These are phyloP conservation scores for Cladophialophora psammophila DNA, from an alignment of 2,329 filamentous ascomycete species.

Conservation along the genomic window DNA sequence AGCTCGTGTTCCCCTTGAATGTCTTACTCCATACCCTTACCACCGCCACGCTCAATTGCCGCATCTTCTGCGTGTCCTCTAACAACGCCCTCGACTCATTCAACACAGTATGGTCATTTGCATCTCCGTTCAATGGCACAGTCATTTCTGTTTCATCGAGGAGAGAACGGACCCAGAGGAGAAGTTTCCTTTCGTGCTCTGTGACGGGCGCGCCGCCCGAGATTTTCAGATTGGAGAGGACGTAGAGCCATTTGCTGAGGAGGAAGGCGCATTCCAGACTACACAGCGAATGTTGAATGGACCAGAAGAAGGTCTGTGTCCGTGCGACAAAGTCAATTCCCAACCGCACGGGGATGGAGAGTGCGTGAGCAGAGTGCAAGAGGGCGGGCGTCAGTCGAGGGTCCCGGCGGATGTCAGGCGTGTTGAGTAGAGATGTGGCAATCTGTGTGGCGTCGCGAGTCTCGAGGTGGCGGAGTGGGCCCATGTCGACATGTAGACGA, in stretches of 20 bases:
- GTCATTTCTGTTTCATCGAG: constrained; percentile 59
- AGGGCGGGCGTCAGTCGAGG: constrained; percentile 59
- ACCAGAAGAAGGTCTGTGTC: constrained; percentile 64
- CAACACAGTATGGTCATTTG: constrained; percentile 34
- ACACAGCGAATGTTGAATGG: constrained; percentile 62
- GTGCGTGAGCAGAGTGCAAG: constrained; percentile 61
- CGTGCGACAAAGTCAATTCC: constrained; percentile 62
- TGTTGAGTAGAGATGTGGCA: constrained; percentile 54
- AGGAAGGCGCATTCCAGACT: constrained; percentile 62
- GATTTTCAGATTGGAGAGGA: constrained; percentile 52
- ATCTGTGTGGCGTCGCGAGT: constrained; percentile 57
- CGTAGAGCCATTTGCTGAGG: constrained; percentile 55
- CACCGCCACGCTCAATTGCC: constrained; percentile 57
- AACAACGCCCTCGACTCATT: constrained; percentile 49
- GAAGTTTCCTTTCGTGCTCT: constrained; percentile 56
- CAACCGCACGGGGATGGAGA: constrained; percentile 62
- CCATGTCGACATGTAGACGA: constrained; percentile 56
- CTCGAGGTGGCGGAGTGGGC: constrained; percentile 56
- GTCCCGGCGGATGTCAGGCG: constrained; percentile 52
- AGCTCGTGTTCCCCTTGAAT: constrained; percentile 59
- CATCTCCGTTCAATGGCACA: constrained; percentile 41
- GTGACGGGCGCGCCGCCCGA: constrained; percentile 50
- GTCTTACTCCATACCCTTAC: constrained; percentile 58
- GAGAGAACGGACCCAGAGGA: constrained; percentile 58
- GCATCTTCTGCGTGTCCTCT: constrained; percentile 53